Evolutionary conservation across 2,329 filamentous ascomycete genomes (phyloP).

Genomic region (Meredithiella fracta): DNA sequence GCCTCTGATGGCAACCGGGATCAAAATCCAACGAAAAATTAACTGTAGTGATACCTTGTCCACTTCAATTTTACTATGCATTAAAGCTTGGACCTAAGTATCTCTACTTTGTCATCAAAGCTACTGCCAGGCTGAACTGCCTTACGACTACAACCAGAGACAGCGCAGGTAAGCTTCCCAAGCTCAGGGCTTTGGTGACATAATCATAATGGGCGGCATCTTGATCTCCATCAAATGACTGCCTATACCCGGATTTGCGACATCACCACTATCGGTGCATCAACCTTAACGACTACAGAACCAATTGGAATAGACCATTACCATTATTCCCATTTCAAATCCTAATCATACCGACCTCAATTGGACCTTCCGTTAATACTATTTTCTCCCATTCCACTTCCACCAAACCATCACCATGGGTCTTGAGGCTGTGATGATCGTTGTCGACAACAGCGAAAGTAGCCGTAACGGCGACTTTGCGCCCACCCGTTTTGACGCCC

Average conservation of each 20-base stretch:
- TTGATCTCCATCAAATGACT: not conserved
- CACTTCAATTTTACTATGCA: not conserved
- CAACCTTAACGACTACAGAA: not conserved
- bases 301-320: constrained; percentile 8
- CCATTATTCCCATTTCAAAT: no score
- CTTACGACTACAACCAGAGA: constrained; percentile 9
- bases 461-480: constrained; percentile 89
- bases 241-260: constrained; percentile 1
- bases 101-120: not conserved
- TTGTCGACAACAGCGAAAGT: constrained; percentile 98
- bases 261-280: constrained; percentile 3
- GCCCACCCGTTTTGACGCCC: constrained; percentile 88
- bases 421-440: constrained; percentile 98
- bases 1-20: not conserved
- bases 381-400: not conserved
- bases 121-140: constrained; percentile 12
- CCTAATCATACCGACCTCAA: not conserved
- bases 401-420: constrained; percentile 54
- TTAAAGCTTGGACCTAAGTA: not conserved
- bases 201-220: constrained; percentile 12
- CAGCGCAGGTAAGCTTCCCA: not conserved
- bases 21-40: not conserved
- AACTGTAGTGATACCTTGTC: constrained; percentile 1
- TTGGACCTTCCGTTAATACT: not conserved
- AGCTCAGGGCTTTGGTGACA: constrained; percentile 8